Percentiles rank a stretch among this genome's conserved stretches.
Evolutionary conservation across 225 moss, liverwort and hornwort species (phyloP).

Genomic region (Polytrichum formosum): DNA sequence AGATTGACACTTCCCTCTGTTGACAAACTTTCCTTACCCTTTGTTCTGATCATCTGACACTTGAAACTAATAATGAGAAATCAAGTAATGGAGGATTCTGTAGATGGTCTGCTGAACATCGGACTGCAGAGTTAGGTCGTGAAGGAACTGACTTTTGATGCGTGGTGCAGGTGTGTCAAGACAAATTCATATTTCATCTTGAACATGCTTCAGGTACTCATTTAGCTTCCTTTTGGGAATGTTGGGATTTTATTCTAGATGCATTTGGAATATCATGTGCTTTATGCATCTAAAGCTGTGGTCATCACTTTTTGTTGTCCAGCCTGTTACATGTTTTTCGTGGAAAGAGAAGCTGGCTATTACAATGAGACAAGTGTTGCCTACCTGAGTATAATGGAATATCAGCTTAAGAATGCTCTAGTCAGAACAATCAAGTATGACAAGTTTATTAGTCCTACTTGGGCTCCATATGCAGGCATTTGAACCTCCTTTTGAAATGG

Average conservation of each 20-base stretch:
- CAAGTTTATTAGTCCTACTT: neutral
- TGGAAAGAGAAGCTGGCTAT: neutral
- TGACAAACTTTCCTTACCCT: neutral
- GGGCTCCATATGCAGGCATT: constrained; percentile 50
- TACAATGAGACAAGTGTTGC: neutral
- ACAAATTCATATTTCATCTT: constrained; percentile 58
- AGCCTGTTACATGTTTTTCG: neutral
- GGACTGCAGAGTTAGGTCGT: neutral
- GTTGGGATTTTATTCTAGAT: too few species aligned
- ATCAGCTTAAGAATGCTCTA: constrained; percentile 3
- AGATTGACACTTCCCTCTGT: constrained; percentile 1
- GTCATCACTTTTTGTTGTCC: neutral
- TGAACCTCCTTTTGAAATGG: constrained; percentile 80
- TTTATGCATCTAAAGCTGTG: neutral
- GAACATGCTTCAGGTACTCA: constrained; percentile 66
- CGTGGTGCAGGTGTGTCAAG: constrained; percentile 60
- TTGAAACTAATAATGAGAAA: neutral
- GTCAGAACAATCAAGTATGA: too few species aligned
- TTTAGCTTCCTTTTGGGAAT: too few species aligned
- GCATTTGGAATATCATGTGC: neutral
- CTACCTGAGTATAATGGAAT: constrained; percentile 5
- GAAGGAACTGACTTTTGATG: neutral
- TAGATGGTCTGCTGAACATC: neutral
- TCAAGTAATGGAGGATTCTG: neutral
- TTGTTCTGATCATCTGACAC: neutral